Evolutionary conservation across 208 protist genomes (phyloP).

Genomic region (Leishmania tarentolae): DNA sequence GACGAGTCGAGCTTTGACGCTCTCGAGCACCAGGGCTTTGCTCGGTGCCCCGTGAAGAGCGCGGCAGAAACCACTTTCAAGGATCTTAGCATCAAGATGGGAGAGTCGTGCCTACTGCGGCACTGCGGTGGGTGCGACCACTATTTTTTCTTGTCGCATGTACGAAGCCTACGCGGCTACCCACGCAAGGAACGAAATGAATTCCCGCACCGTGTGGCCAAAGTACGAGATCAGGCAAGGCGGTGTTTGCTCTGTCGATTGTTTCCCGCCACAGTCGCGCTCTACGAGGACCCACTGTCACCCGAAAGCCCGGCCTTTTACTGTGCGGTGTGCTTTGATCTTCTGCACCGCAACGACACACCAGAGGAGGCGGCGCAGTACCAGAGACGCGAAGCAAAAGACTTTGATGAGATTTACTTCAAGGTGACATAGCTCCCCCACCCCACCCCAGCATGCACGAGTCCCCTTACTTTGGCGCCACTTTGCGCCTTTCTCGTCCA

Average conservation of each 20-base stretch:
- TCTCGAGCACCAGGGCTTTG: slow-evolving; percentile 44
- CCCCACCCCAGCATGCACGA: not conserved
- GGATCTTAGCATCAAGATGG: slow-evolving; percentile 65
- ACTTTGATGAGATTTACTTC: slow-evolving; percentile 50
- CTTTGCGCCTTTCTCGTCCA: slow-evolving; percentile 9
- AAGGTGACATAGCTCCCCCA: slow-evolving; percentile 10
- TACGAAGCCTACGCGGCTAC: slow-evolving; percentile 41
- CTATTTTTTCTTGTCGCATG: slow-evolving; percentile 67
- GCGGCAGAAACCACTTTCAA: slow-evolving; percentile 65
- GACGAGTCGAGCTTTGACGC: slow-evolving; percentile 6
- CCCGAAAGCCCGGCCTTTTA: slow-evolving; percentile 46
- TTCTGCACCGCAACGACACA: slow-evolving; percentile 58
- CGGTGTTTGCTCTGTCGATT: slow-evolving; percentile 63
- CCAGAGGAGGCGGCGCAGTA: slow-evolving; percentile 49
- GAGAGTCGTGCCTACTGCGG: slow-evolving; percentile 65
- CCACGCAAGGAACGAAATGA: slow-evolving; percentile 34
- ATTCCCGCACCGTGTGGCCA: slow-evolving; percentile 67
- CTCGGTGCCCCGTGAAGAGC: slow-evolving; percentile 62
- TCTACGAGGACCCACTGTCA: slow-evolving; percentile 68
- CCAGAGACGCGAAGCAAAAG: slow-evolving; percentile 32
- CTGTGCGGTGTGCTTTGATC: slow-evolving; percentile 71
- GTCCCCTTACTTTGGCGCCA: not conserved
- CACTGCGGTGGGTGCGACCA: slow-evolving; percentile 79
- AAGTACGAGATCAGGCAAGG: slow-evolving; percentile 35
- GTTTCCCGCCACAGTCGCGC: slow-evolving; percentile 65